These are phyloP conservation scores for Ichthyophthirius multifiliis DNA, from an alignment of 169 alveolate species.

Conservation along the genomic window DNA sequence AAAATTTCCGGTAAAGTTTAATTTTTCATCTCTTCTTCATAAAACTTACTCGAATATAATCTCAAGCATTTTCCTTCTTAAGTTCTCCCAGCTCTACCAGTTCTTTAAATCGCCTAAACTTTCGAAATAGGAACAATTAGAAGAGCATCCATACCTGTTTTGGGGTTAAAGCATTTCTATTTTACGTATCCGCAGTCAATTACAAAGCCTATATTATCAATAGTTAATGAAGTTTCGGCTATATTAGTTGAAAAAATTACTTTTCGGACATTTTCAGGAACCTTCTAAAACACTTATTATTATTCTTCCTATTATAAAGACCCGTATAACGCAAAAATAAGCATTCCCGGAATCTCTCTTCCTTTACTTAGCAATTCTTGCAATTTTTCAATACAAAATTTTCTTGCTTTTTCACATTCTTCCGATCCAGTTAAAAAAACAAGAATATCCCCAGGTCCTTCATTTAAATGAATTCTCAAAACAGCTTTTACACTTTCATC, in stretches of 20 bases:
- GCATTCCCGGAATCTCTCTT: slow-evolving; percentile 66
- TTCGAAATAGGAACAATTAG: slow-evolving; percentile 70
- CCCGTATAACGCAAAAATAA: slow-evolving; percentile 74
- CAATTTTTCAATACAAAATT: slow-evolving; percentile 60
- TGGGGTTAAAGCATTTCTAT: slow-evolving; percentile 71
- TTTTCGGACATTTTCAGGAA: slow-evolving; percentile 73
- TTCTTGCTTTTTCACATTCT: slow-evolving; percentile 80
- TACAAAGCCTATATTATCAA: slow-evolving; percentile 82
- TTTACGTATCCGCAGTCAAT: slow-evolving; percentile 85
- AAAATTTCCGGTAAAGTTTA: slow-evolving; percentile 76
- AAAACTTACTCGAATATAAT: slow-evolving; percentile 66
- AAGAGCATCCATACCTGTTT: slow-evolving; percentile 80
- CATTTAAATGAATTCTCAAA: slow-evolving; percentile 76
- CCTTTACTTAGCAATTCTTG: slow-evolving; percentile 58
- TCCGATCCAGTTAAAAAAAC: slow-evolving; percentile 86
- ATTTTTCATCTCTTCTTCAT: slow-evolving; percentile 66
- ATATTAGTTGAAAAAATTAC: slow-evolving; percentile 85
- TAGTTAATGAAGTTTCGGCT: slow-evolving; percentile 87
- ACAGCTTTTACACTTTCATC: slow-evolving; percentile 80
- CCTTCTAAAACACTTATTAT: slow-evolving; percentile 64
- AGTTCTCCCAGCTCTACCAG: slow-evolving; percentile 87
- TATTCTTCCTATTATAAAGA: slow-evolving; percentile 74
- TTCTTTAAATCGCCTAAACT: slow-evolving; percentile 76
- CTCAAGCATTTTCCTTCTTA: slow-evolving; percentile 74
- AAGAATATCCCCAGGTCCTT: slow-evolving; percentile 85